A percentile compares a stretch with the other conserved stretches of the same genome.
These are phyloP conservation scores for Perilla frutescens DNA, from an alignment of 257 asterid species.

Conservation along the genomic window DNA sequence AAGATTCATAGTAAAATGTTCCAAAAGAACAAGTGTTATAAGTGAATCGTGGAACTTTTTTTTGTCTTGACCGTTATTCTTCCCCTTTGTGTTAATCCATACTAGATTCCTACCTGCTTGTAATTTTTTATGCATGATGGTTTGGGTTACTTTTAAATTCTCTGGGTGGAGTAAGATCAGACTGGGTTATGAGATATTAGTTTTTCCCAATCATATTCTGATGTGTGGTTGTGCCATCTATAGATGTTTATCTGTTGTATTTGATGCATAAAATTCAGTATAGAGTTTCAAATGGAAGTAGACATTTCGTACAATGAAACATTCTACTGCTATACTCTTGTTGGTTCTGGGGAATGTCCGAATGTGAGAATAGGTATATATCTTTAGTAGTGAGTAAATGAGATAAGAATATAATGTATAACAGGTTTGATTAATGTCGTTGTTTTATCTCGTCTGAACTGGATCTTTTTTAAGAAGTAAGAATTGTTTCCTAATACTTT, in stretches of 20 bases:
- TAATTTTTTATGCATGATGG: neutral
- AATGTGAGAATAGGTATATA: neutral
- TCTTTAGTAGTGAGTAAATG: neutral
- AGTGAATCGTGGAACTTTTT: neutral
- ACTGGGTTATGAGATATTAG: no score
- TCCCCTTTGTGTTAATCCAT: no score
- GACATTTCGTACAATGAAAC: no score
- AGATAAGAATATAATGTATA: neutral
- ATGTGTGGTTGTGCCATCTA: no score
- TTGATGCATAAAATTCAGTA: no score
- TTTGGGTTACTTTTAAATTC: no score
- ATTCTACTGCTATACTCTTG: neutral
- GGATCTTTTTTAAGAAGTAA: neutral
- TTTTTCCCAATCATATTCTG: no score
- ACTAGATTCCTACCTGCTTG: neutral
- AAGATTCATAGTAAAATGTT: conserved; percentile 40
- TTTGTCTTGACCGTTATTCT: neutral
- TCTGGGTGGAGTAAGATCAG: no score
- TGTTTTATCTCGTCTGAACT: neutral
- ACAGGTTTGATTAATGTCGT: neutral
- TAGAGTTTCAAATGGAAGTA: no score
- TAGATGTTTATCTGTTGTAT: no score
- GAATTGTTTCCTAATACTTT: neutral
- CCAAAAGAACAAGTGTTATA: neutral
- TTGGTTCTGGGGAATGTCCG: neutral